Conservation (phyloP, 345 rosid genomes). For the Nasturtium officinale region DNA sequence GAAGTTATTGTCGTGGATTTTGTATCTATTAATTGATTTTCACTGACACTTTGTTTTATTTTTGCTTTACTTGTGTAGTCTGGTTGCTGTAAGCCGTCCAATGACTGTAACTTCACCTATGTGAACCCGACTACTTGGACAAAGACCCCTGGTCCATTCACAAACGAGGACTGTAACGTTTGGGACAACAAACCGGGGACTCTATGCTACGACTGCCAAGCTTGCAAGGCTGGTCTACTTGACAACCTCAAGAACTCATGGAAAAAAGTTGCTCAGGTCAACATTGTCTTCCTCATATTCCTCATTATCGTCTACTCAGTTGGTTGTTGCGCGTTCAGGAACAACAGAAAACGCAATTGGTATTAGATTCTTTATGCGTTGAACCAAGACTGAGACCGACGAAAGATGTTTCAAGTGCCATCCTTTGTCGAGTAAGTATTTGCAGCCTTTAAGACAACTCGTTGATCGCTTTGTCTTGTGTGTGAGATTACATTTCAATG, state of each 20-base stretch:
- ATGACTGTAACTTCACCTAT: constrained; percentile 69
- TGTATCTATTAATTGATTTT: background rate
- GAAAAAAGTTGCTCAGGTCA: constrained; percentile 91
- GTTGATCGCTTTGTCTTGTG: constrained; percentile 18
- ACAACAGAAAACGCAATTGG: constrained; percentile 64
- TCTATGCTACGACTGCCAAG: constrained; percentile 76
- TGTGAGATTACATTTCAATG: constrained; percentile 26
- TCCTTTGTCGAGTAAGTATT: background rate
- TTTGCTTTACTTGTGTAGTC: constrained; percentile 55
- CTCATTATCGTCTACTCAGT: constrained; percentile 79
- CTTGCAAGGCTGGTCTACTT: constrained; percentile 94
- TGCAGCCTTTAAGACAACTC: constrained; percentile 15
- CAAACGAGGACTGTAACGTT: constrained; percentile 61
- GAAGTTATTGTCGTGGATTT: constrained; percentile 19
- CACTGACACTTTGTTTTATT: background rate
- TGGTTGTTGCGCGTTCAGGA: constrained; percentile 99
- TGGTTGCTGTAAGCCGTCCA: constrained; percentile 96
- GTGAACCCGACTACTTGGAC: constrained; percentile 71
- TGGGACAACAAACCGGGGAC: constrained; percentile 56
- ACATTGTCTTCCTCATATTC: constrained; percentile 78
- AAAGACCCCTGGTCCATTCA: constrained; percentile 19
- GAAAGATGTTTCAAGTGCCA: constrained; percentile 1
- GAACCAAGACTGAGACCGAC: constrained; percentile 7
- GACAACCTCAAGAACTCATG: constrained; percentile 81
- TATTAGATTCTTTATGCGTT: constrained; percentile 12